Conservation (phyloP, 495 filamentous ascomycete species). For the Aspergillus egyptiacus region DNA sequence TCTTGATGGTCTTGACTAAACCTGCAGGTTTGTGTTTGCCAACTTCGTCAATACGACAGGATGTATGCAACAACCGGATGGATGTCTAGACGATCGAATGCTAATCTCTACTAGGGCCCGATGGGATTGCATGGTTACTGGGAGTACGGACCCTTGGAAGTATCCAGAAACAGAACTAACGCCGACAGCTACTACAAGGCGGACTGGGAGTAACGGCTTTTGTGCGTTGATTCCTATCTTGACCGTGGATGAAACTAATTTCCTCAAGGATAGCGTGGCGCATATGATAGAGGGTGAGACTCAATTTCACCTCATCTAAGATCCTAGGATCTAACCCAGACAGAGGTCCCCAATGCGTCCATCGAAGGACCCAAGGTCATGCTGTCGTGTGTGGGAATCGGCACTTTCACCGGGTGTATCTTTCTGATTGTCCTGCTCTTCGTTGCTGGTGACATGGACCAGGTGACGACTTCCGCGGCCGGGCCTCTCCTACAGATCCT, state of each 20-base stretch:
- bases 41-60: conserved; percentile 56
- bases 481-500: conserved; percentile 68
- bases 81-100: neutral
- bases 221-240: conserved; percentile 21
- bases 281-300: conserved; percentile 43
- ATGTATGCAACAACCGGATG: conserved; percentile 27
- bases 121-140: conserved; percentile 60
- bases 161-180: conserved; percentile 19
- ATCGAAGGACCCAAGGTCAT: conserved; percentile 65
- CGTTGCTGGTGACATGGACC: conserved; percentile 52
- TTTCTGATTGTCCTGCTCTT: conserved; percentile 64
- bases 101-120: conserved; percentile 41
- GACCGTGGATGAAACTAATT: conserved; percentile 10
- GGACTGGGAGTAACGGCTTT: conserved; percentile 58
- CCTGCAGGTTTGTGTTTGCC: conserved; percentile 52
- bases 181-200: conserved; percentile 48
- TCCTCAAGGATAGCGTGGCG: conserved; percentile 46
- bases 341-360: conserved; percentile 65
- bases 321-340: neutral
- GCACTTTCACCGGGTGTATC: conserved; percentile 59
- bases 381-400: conserved; percentile 64
- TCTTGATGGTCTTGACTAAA: conserved; percentile 29
- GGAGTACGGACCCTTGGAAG: conserved; percentile 30
- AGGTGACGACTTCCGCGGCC: conserved; percentile 55
- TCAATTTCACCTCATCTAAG: neutral